Evolutionary conservation across 129 eudicot species (phyloP).

Genomic region (Helichrysum umbraculigerum): DNA sequence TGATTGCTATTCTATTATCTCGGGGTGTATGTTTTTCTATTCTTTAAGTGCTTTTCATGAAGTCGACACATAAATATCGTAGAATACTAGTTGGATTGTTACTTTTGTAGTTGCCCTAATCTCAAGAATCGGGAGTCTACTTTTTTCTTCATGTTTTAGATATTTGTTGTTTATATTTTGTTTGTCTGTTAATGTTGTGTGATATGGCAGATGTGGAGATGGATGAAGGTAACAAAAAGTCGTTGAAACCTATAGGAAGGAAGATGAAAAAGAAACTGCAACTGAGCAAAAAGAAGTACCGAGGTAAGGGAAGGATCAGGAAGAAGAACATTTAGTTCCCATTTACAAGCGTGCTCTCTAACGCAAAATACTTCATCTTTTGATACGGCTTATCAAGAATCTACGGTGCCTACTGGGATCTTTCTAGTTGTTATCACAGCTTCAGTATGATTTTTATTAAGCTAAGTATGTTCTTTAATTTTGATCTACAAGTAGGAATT

Average conservation of each 20-base stretch:
- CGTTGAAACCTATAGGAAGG: slow-evolving; percentile 63
- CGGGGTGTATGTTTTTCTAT: neutral
- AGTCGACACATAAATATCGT: neutral
- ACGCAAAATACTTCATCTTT: neutral
- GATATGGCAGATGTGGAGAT: slow-evolving; percentile 63
- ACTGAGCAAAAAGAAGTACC: slow-evolving; percentile 54
- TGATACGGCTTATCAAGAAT: neutral
- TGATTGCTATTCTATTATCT: neutral
- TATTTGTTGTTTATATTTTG: slow-evolving; percentile 2
- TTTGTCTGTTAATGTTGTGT: neutral
- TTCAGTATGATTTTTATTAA: neutral
- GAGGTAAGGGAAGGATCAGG: slow-evolving; percentile 77
- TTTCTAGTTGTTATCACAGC: neutral
- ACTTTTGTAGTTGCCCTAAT: neutral
- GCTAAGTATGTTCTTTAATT: slow-evolving; percentile 1
- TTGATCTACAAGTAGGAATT: neutral
- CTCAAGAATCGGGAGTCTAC: neutral
- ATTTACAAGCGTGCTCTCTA: neutral
- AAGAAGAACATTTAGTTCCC: slow-evolving; percentile 43
- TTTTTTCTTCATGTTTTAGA: no score
- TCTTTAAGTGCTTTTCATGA: neutral
- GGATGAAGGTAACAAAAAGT: slow-evolving; percentile 48
- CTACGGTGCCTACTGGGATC: neutral
- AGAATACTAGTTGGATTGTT: neutral
- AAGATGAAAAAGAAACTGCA: slow-evolving; percentile 75